Percentiles rank a stretch among this genome's conserved stretches.
phyloP scores from a whole-genome alignment of 2,329 filamentous ascomycete species.

The Epichloe sibirici region DNA sequence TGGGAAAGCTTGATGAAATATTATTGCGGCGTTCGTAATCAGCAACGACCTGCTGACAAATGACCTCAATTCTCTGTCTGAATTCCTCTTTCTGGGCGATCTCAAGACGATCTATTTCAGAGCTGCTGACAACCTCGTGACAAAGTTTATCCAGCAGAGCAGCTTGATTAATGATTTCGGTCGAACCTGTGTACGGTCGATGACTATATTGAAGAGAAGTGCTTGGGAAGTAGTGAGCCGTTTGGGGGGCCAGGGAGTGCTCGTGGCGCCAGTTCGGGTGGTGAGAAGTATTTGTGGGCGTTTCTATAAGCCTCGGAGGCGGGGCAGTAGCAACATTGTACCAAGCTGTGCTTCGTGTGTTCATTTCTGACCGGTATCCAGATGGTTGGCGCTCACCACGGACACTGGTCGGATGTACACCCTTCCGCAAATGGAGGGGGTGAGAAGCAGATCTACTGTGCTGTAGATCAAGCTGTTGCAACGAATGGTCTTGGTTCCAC shows the following conservation, averaged over 20 bases:
- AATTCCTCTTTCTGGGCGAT: slow-evolving; percentile 61
- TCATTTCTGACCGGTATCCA: background rate
- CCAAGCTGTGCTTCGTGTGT: background rate
- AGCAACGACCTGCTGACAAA: slow-evolving; percentile 49
- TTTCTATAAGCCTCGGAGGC: background rate
- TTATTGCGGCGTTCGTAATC: slow-evolving; percentile 34
- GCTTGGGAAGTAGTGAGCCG: background rate
- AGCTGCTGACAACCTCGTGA: slow-evolving; percentile 32
- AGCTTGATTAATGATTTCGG: slow-evolving; percentile 37
- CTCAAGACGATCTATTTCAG: slow-evolving; percentile 52
- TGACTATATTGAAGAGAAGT: slow-evolving; percentile 19
- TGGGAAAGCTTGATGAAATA: slow-evolving; percentile 32
- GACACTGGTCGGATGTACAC: background rate
- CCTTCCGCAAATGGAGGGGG: background rate
- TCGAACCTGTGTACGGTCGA: slow-evolving; percentile 21
- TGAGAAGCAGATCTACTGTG: background rate
- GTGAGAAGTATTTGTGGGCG: background rate
- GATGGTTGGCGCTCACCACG: background rate
- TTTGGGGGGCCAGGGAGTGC: background rate
- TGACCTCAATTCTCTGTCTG: slow-evolving; percentile 47
- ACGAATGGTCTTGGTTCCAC: background rate
- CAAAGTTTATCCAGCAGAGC: slow-evolving; percentile 37
- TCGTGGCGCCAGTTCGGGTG: background rate
- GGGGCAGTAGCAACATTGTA: background rate
- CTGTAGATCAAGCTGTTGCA: background rate